Evolutionary conservation across 1,139 yeast species (phyloP).

Genomic region (Pichia sp.): DNA sequence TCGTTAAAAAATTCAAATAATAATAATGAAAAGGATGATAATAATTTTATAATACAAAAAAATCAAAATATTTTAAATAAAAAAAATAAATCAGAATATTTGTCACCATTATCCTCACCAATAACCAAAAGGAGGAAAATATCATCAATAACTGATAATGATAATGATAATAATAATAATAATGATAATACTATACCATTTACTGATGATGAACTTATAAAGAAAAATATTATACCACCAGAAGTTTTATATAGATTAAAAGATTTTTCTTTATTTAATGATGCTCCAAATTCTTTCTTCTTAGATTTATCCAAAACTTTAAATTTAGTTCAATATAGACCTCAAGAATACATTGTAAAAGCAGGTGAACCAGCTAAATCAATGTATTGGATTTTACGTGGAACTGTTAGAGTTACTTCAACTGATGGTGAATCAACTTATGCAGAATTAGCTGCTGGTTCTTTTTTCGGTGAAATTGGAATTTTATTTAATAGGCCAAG

Average conservation of each 20-base stretch:
- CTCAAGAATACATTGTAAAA: conserved; percentile 62
- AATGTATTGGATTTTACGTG: conserved; percentile 76
- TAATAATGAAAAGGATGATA: no score
- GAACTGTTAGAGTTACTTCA: conserved; percentile 65
- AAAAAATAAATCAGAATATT: no score
- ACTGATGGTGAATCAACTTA: conserved; percentile 70
- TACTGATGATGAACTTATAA: background rate
- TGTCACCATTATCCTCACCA: no score
- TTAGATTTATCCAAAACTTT: conserved; percentile 53
- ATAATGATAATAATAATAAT: background rate
- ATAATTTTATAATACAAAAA: no score
- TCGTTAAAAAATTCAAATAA: no score
- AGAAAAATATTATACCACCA: conserved; percentile 33
- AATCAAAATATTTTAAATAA: no score
- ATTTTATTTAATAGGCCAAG: conserved; percentile 68
- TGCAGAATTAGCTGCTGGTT: conserved; percentile 64
- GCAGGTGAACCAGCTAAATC: conserved; percentile 71
- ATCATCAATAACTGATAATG: no score
- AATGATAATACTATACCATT: background rate
- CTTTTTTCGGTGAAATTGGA: conserved; percentile 76
- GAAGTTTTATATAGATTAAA: conserved; percentile 47
- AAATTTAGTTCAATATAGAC: conserved; percentile 52
- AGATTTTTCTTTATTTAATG: conserved; percentile 55
- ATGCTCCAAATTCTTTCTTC: conserved; percentile 62
- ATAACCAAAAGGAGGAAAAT: no score